These are phyloP conservation scores for Pleodorina starrii DNA, from an alignment of 139 green algal genomes.

Conservation along the genomic window DNA sequence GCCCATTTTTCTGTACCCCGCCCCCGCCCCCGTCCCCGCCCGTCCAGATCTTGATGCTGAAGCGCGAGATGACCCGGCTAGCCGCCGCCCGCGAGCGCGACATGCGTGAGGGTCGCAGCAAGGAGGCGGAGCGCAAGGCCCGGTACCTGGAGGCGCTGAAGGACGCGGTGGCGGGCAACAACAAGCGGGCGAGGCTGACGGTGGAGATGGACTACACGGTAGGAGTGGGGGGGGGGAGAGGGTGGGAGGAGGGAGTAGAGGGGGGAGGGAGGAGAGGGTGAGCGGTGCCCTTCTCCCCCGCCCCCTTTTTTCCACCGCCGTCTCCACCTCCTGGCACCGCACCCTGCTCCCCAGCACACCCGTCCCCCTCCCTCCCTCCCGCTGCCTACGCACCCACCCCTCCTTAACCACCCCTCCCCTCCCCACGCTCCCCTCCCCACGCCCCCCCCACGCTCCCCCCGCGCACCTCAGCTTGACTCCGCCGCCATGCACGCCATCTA, in stretches of 20 bases:
- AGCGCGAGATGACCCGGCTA: slow-evolving; percentile 24
- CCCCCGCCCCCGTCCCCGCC: not conserved
- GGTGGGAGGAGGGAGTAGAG: no score
- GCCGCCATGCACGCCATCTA: slow-evolving; percentile 40
- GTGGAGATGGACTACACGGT: slow-evolving; percentile 46
- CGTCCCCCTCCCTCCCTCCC: not conserved
- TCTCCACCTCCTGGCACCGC: not conserved
- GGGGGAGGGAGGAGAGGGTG: no score
- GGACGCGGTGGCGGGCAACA: not conserved
- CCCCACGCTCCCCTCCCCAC: no score
- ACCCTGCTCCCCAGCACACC: not conserved
- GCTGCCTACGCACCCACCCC: no score
- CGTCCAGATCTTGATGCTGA: not conserved
- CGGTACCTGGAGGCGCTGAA: slow-evolving; percentile 10
- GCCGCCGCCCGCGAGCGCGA: not conserved
- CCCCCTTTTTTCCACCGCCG: not conserved
- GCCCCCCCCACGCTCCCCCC: no score
- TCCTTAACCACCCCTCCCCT: no score
- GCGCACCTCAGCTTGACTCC: slow-evolving; percentile 40
- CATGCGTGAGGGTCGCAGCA: not conserved
- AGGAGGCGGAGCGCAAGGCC: slow-evolving; percentile 15
- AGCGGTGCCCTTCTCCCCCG: not conserved
- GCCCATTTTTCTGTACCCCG: not conserved
- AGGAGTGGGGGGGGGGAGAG: not conserved
- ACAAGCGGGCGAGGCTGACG: slow-evolving; percentile 19